Evolutionary conservation across 306 rosid species (phyloP), one percentile per base, ranked within the genome.

Genomic region (Carpinus viminea): DNA sequence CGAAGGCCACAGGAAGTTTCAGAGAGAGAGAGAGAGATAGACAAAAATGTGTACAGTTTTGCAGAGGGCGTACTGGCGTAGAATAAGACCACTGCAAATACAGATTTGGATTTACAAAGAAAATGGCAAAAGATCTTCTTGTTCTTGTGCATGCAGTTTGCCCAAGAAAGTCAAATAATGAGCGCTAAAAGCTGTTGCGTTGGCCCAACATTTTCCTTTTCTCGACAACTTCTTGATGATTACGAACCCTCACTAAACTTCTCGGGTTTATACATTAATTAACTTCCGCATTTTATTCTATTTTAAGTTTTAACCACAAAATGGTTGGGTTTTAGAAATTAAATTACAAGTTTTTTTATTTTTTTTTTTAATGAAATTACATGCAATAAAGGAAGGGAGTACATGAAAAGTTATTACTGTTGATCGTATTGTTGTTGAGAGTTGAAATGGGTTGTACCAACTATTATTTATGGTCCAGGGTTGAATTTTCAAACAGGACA

Each of bases 371-470:
- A 24, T 24, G 26, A 24, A 24, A 38, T 38, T 38, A 38, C 43
- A n/a, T n/a, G n/a, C n/a, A 38, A 38, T 38, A 38, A 38, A 38
- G 6, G 7, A 0, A 3, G 43, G 43, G 43, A 38, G 3, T 38
- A 38, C 43, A 4, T 38, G 43, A 38, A 38, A 0, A 38, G 43
- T 38, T 38, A 38, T 4, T 4, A 38, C 3, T 38, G 43, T 48
- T 16, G 13, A 53, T 4, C 57, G 57, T 16, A 53, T 53, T 53
- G 20, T 53, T 7, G 24, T 54, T 38, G 43, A 38, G 43, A 16
- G 21, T 1, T 5, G 9, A 18, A 54, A 18, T 54, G 20, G 59
- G 59, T 17, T 75, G 13, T 70, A 83, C 78, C 83, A 24, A 76
- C 78, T 76, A 43, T 52, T 46, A 48, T 47, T 38, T 38, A 38